These are phyloP conservation scores for Trypanosoma theileri DNA, from an alignment of 208 protist species.

Conservation along the genomic window DNA sequence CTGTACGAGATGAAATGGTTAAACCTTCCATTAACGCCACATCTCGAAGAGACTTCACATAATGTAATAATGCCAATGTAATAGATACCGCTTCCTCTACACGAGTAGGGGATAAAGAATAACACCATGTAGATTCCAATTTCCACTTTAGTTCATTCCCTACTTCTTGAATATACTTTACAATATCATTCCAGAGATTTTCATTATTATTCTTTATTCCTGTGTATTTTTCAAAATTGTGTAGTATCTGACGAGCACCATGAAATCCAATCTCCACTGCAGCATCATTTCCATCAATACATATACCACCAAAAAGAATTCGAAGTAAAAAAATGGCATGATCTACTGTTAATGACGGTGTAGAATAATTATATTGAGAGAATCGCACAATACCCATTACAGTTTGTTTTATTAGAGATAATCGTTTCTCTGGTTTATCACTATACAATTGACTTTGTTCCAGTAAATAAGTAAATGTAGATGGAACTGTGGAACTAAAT, in stretches of 20 bases:
- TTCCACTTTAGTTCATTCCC: not conserved
- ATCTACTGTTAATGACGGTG: not conserved
- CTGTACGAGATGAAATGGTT: not conserved
- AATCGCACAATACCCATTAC: not conserved
- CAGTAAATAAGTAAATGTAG: not conserved
- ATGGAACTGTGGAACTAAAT: conserved; percentile 26
- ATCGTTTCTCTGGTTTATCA: not conserved
- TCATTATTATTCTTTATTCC: not conserved
- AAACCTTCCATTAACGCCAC: not conserved
- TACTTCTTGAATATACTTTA: not conserved
- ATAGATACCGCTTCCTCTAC: not conserved
- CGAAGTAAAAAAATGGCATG: not conserved
- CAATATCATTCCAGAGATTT: not conserved
- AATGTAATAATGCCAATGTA: not conserved
- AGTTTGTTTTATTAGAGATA: conserved; percentile 18
- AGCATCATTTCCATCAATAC: not conserved
- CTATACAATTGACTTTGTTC: not conserved
- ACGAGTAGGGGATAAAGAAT: not conserved
- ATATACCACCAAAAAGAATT: not conserved
- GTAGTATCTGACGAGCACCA: not conserved
- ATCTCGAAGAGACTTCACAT: not conserved
- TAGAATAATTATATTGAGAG: not conserved
- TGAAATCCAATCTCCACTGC: not conserved
- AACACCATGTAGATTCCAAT: not conserved
- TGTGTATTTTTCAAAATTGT: not conserved